Percentiles rank a stretch among this genome's conserved stretches.
phyloP scores from a whole-genome alignment of 306 rosid genomes.

The Inga oerstediana region DNA sequence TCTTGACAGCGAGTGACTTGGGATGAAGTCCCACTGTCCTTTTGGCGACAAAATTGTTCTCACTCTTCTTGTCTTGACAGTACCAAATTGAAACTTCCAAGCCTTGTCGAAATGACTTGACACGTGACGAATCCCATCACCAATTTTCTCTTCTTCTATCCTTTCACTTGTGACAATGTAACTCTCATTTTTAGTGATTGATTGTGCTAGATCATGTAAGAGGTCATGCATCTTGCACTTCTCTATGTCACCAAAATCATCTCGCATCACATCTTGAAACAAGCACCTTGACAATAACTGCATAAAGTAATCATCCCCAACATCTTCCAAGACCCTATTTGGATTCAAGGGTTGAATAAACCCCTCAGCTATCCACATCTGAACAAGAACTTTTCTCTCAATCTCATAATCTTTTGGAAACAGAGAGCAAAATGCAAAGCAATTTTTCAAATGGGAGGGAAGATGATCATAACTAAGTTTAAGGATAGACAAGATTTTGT shows the following conservation, averaged over 20 bases:
- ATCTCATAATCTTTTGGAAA: conserved; percentile 23
- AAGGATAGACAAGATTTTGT: not conserved
- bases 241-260: too few species aligned
- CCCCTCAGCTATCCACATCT: conserved; percentile 34
- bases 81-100: not conserved
- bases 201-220: conserved; percentile 24
- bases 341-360: not conserved
- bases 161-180: too few species aligned
- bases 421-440: conserved; percentile 30
- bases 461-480: not conserved
- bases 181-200: not conserved
- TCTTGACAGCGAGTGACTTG: not conserved
- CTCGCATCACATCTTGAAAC: too few species aligned
- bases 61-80: not conserved
- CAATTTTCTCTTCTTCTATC: not conserved
- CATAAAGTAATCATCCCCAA: too few species aligned
- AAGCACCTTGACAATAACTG: too few species aligned
- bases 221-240: not conserved
- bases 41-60: not conserved
- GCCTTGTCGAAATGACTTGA: not conserved
- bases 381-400: not conserved
- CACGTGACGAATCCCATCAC: not conserved
- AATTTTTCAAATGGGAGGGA: conserved; percentile 23
- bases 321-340: conserved; percentile 1
- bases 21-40: fast-evolving